A percentile compares a stretch with the other conserved stretches of the same genome.
These are phyloP conservation scores for Lanmaoa pseudosensibilis DNA, from an alignment of 768 basidiomycete species.

Conservation along the genomic window DNA sequence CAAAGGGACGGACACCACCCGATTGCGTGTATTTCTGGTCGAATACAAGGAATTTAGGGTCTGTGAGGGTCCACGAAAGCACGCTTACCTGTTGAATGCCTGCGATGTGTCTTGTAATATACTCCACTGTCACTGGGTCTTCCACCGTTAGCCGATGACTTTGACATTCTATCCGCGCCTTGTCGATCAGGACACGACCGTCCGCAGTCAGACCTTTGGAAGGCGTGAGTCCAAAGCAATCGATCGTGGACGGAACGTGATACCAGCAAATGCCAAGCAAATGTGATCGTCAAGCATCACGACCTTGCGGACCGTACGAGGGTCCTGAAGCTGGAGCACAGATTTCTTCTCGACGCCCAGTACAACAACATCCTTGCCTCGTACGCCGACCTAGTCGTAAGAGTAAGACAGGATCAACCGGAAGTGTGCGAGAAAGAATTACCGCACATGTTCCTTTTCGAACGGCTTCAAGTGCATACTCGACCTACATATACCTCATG, in stretches of 20 bases:
- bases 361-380: slow-evolving; percentile 92
- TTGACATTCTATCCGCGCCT: slow-evolving; percentile 96
- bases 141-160: slow-evolving; percentile 96
- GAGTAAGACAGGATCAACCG: slow-evolving; percentile 2
- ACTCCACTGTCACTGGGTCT: slow-evolving; percentile 97
- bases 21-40: slow-evolving; percentile 93
- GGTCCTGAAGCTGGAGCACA: slow-evolving; percentile 95
- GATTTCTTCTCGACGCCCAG: slow-evolving; percentile 99
- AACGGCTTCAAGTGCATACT: slow-evolving; percentile 98
- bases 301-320: slow-evolving; percentile 95
- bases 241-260: slow-evolving; percentile 22
- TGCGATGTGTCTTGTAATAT: slow-evolving; percentile 96
- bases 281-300: slow-evolving; percentile 98
- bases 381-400: slow-evolving; percentile 78
- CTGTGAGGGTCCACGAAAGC: neutral
- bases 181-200: slow-evolving; percentile 96
- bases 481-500: slow-evolving; percentile 63
- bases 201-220: slow-evolving; percentile 89
- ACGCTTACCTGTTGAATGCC: slow-evolving; percentile 91
- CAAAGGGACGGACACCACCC: slow-evolving; percentile 97
- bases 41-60: neutral
- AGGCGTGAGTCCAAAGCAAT: slow-evolving; percentile 10
- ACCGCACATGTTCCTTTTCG: slow-evolving; percentile 97
- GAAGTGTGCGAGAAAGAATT: slow-evolving; percentile 26
- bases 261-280: slow-evolving; percentile 96